Conservation (phyloP, 139 green algal genomes). For the Closterium sp. region DNA sequence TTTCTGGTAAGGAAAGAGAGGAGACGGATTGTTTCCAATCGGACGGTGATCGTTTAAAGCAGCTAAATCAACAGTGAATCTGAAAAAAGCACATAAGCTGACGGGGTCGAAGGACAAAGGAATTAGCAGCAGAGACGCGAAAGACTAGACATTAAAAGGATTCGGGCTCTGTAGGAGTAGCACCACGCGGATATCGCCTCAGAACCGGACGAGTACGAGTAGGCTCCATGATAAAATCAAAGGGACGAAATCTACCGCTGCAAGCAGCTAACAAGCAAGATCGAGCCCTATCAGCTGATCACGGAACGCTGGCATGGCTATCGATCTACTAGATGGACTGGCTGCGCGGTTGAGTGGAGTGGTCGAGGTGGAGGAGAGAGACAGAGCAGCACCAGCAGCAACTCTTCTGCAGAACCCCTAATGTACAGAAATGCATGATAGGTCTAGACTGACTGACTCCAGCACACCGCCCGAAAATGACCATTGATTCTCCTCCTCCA, state of each 20-base stretch:
- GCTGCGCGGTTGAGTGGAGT: no score
- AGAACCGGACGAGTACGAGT: background rate
- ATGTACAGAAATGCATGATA: background rate
- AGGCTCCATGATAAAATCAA: no score
- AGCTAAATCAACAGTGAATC: no score
- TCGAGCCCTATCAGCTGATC: background rate
- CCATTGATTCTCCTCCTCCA: no score
- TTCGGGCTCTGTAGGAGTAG: background rate
- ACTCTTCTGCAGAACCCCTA: background rate
- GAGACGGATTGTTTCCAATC: background rate
- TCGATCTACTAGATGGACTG: no score
- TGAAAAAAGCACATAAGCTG: background rate
- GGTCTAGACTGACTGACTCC: background rate
- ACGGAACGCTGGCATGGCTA: background rate
- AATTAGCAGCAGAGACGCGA: background rate
- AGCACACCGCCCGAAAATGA: no score
- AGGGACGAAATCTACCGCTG: background rate
- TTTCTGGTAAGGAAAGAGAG: background rate
- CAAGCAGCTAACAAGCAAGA: background rate
- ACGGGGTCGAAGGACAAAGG: background rate
- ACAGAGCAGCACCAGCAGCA: background rate
- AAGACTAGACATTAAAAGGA: background rate
- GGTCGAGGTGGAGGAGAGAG: no score
- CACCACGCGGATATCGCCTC: background rate
- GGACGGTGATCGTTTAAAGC: background rate